A percentile compares a stretch with the other conserved stretches of the same genome.
Evolutionary conservation across 169 alveolate species (phyloP).

Genomic region (Eimeria nieschulzi): DNA sequence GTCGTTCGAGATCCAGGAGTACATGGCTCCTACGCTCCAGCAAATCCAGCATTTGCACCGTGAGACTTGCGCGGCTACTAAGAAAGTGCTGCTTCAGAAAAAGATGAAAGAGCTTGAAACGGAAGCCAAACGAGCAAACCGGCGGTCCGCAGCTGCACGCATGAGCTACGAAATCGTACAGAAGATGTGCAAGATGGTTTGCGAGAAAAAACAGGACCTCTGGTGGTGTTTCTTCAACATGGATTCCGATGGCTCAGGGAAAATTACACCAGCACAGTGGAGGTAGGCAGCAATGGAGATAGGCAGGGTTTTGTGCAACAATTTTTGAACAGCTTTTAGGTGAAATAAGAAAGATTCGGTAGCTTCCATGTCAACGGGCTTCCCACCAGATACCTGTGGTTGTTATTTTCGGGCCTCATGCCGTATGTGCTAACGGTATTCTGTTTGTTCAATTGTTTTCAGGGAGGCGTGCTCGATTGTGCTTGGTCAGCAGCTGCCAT

Average conservation of each 20-base stretch:
- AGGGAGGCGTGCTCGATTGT: conserved; percentile 75
- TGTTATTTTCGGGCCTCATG: not conserved
- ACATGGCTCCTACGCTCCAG: conserved; percentile 88
- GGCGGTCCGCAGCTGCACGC: conserved; percentile 69
- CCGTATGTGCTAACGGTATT: too few relatives aligned
- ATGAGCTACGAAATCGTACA: conserved; percentile 63
- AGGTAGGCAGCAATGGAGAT: conserved; percentile 5
- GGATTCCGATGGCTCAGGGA: conserved; percentile 60
- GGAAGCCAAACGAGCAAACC: conserved; percentile 41
- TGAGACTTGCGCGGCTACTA: conserved; percentile 80
- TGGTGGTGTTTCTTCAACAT: conserved; percentile 76
- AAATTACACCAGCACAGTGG: conserved; percentile 71
- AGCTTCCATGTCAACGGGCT: not conserved
- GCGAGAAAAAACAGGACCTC: conserved; percentile 75
- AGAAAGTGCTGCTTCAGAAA: conserved; percentile 76
- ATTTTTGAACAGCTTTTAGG: too few relatives aligned
- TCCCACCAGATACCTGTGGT: not conserved
- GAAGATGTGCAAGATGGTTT: conserved; percentile 66
- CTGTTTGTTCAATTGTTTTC: not conserved
- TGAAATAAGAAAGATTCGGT: too few relatives aligned
- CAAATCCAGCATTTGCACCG: conserved; percentile 81
- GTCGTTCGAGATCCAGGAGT: conserved; percentile 89
- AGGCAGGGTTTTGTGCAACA: too few relatives aligned
- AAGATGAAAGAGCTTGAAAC: conserved; percentile 67
- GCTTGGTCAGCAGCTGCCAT: conserved; percentile 76